Evolutionary conservation across 106 monocot genomes (phyloP).

Genomic region (Vanilla planifolia): DNA sequence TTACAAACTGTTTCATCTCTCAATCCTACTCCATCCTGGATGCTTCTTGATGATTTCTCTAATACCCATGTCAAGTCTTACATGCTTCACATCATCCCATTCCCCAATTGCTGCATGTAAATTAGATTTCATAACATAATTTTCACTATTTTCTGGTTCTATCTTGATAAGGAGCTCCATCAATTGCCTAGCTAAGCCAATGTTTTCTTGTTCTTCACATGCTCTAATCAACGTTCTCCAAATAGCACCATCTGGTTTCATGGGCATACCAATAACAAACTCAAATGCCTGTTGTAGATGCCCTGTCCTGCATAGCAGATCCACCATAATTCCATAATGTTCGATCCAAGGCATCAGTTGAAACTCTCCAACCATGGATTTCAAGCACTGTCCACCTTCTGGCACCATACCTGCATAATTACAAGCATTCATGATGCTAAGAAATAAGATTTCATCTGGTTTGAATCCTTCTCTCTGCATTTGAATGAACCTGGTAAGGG

Average conservation of each 20-base stretch:
- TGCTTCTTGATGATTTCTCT: slow-evolving; percentile 30
- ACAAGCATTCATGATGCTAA: slow-evolving; percentile 52
- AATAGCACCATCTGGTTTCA: slow-evolving; percentile 31
- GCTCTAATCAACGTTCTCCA: slow-evolving; percentile 33
- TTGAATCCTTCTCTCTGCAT: slow-evolving; percentile 17
- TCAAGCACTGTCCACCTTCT: slow-evolving; percentile 45
- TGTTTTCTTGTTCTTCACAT: slow-evolving; percentile 26
- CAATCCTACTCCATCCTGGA: slow-evolving; percentile 51
- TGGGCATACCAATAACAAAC: slow-evolving; percentile 29
- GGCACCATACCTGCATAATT: slow-evolving; percentile 44
- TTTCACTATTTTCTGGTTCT: slow-evolving; percentile 27
- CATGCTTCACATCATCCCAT: slow-evolving; percentile 45
- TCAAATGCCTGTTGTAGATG: slow-evolving; percentile 43
- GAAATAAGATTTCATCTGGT: slow-evolving; percentile 32
- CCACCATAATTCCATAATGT: slow-evolving; percentile 56
- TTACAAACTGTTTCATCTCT: slow-evolving; percentile 21
- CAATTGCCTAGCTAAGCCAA: slow-evolving; percentile 42
- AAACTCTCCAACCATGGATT: slow-evolving; percentile 35
- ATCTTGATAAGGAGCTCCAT: slow-evolving; percentile 26
- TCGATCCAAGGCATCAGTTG: slow-evolving; percentile 29
- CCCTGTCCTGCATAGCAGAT: slow-evolving; percentile 47
- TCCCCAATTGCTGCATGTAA: slow-evolving; percentile 32
- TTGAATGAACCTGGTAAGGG: slow-evolving; percentile 35
- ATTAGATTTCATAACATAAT: slow-evolving; percentile 46
- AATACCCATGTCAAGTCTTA: slow-evolving; percentile 33